Conservation (phyloP, 495 filamentous ascomycete species). For the Neurospora tetraspora region DNA sequence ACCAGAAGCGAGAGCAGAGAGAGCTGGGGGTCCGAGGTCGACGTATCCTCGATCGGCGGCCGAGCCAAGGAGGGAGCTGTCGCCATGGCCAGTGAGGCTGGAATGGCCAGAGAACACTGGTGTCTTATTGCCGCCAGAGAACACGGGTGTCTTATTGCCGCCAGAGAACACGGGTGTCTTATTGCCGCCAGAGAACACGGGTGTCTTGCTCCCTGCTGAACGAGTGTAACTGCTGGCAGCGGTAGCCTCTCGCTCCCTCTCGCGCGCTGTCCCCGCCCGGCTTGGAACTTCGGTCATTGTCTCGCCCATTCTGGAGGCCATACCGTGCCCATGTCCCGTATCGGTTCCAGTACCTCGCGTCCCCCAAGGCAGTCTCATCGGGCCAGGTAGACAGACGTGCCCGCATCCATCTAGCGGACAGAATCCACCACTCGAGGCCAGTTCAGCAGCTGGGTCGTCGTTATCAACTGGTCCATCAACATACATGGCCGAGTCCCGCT, state of each 20-base stretch:
- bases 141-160: not conserved
- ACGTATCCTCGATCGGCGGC: not conserved
- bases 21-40: not conserved
- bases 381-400: slow-evolving; percentile 61
- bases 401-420: slow-evolving; percentile 66
- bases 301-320: slow-evolving; percentile 34
- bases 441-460: slow-evolving; percentile 16
- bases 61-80: not conserved
- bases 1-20: not conserved
- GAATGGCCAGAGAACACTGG: not conserved
- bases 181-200: not conserved
- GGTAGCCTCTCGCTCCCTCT: slow-evolving; percentile 5
- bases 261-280: slow-evolving; percentile 29
- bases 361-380: slow-evolving; percentile 10
- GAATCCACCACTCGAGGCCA: slow-evolving; percentile 51
- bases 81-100: not conserved
- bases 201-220: not conserved
- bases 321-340: slow-evolving; percentile 22
- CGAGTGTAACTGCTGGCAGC: not conserved
- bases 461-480: slow-evolving; percentile 2
- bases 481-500: slow-evolving; percentile 1
- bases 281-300: slow-evolving; percentile 32
- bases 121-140: not conserved
- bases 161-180: not conserved
- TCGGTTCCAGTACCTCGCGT: not conserved